A percentile compares a stretch with the other conserved stretches of the same genome.
phyloP scores from a whole-genome alignment of 2,329 filamentous ascomycete species.

The Ophiostoma novo-ulmi region DNA sequence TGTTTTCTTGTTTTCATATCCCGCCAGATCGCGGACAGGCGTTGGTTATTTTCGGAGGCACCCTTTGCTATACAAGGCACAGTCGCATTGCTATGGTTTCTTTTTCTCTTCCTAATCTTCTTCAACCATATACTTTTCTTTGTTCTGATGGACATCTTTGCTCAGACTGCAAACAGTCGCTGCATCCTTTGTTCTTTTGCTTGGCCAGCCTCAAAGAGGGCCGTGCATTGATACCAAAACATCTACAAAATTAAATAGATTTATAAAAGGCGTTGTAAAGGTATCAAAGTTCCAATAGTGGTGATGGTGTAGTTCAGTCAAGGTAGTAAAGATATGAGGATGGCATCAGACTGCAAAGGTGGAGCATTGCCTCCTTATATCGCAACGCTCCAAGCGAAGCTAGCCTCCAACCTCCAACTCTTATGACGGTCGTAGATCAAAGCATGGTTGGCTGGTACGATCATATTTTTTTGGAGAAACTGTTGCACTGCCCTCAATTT shows the following conservation, averaged over 20 bases:
- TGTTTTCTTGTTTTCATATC: not conserved
- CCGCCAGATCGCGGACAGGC: not conserved
- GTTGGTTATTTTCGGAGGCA: not conserved
- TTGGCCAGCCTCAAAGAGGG: not conserved
- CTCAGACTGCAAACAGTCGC: not conserved
- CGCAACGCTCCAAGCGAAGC: not conserved
- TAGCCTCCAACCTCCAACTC: not conserved
- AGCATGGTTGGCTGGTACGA: not conserved
- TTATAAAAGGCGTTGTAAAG: not conserved
- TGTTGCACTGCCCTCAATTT: not conserved
- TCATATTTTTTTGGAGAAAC: not conserved
- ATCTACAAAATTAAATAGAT: not conserved
- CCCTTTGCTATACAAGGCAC: not conserved
- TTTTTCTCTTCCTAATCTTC: not conserved
- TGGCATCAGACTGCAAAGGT: slow-evolving; percentile 3
- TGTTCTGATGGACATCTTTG: not conserved
- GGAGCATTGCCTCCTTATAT: not conserved
- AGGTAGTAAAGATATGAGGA: not conserved
- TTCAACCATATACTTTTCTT: not conserved
- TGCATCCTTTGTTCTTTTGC: not conserved
- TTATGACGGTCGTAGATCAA: not conserved
- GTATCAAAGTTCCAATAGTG: not conserved
- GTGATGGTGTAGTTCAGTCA: not conserved
- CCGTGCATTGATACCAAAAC: not conserved
- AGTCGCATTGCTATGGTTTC: not conserved